A percentile compares a stretch with the other conserved stretches of the same genome.
phyloP scores from a whole-genome alignment of 2,329 filamentous ascomycete genomes.

The Neofusicoccum sp. region DNA sequence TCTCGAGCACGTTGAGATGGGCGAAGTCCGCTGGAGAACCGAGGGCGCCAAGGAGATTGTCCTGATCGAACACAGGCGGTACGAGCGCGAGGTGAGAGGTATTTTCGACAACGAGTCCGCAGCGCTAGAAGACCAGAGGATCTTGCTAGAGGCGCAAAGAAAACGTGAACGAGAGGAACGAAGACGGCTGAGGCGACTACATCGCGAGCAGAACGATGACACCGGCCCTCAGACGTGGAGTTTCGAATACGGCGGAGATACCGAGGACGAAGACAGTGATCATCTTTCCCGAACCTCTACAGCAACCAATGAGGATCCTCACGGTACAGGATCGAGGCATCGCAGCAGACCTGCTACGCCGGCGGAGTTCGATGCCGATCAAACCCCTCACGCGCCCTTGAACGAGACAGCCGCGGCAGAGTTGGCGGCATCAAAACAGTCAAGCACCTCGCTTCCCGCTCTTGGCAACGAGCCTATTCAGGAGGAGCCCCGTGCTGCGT shows the following conservation, averaged over 20 bases:
- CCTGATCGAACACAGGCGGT: slow-evolving; percentile 76
- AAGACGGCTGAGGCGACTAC: slow-evolving; percentile 40
- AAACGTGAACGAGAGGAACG: slow-evolving; percentile 57
- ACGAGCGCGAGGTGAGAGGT: slow-evolving; percentile 69
- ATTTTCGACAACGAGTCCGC: slow-evolving; percentile 47
- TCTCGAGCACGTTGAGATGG: slow-evolving; percentile 89
- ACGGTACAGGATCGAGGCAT: neutral
- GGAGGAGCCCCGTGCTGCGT: slow-evolving; percentile 16
- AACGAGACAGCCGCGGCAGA: slow-evolving; percentile 16
- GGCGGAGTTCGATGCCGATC: slow-evolving; percentile 18
- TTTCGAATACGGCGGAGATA: slow-evolving; percentile 73
- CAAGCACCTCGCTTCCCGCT: slow-evolving; percentile 17
- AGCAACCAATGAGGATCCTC: slow-evolving; percentile 27
- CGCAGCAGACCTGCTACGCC: slow-evolving; percentile 13
- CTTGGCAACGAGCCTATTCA: slow-evolving; percentile 12
- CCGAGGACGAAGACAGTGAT: slow-evolving; percentile 53
- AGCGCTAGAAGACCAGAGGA: slow-evolving; percentile 47
- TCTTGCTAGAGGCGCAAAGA: slow-evolving; percentile 51
- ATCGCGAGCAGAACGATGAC: slow-evolving; percentile 30
- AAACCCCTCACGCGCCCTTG: slow-evolving; percentile 19
- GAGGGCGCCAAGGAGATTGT: slow-evolving; percentile 84
- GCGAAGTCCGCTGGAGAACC: slow-evolving; percentile 92
- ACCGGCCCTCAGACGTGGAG: slow-evolving; percentile 73
- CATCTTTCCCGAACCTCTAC: slow-evolving; percentile 40
- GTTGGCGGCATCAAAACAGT: slow-evolving; percentile 16